Conservation (phyloP, 2,329 filamentous ascomycete genomes). For the Peltaster fructicola region DNA sequence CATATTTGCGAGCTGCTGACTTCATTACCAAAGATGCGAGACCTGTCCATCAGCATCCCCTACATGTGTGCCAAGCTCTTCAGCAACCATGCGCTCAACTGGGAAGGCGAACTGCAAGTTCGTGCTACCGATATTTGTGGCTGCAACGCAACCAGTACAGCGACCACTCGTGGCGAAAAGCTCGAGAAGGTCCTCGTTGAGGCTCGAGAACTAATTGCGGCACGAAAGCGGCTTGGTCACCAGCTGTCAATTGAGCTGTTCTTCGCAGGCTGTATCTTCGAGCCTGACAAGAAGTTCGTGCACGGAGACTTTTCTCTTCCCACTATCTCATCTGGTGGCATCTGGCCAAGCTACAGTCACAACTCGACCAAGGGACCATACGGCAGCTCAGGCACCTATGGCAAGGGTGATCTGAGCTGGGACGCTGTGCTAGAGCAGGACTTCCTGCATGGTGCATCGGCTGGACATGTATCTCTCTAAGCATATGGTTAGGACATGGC, state of each 20-base stretch:
- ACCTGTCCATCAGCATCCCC: slow-evolving; percentile 31
- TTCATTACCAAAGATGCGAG: slow-evolving; percentile 28
- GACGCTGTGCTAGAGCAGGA: slow-evolving; percentile 19
- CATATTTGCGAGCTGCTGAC: slow-evolving; percentile 32
- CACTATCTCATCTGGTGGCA: slow-evolving; percentile 22
- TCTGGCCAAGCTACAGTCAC: slow-evolving; percentile 24
- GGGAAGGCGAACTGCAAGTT: slow-evolving; percentile 31
- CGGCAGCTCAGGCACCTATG: slow-evolving; percentile 31
- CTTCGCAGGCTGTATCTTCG: slow-evolving; percentile 35
- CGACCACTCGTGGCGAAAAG: slow-evolving; percentile 16
- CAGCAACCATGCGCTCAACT: slow-evolving; percentile 25
- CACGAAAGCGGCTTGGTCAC: slow-evolving; percentile 20
- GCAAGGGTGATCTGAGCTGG: slow-evolving; percentile 29
- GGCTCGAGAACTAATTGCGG: slow-evolving; percentile 24
- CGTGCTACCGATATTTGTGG: slow-evolving; percentile 32
- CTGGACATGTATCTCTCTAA: too few relatives aligned
- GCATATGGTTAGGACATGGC: too few relatives aligned
- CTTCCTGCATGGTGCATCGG: slow-evolving; percentile 16
- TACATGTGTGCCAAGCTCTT: slow-evolving; percentile 31
- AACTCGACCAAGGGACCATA: slow-evolving; percentile 29
- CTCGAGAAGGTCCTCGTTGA: slow-evolving; percentile 25
- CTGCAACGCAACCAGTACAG: slow-evolving; percentile 18
- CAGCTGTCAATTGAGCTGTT: slow-evolving; percentile 31
- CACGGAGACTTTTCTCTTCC: slow-evolving; percentile 32
- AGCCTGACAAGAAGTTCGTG: slow-evolving; percentile 27